These are phyloP conservation scores for Termitomyces sp. DNA, from an alignment of 768 basidiomycete species.

Conservation along the genomic window DNA sequence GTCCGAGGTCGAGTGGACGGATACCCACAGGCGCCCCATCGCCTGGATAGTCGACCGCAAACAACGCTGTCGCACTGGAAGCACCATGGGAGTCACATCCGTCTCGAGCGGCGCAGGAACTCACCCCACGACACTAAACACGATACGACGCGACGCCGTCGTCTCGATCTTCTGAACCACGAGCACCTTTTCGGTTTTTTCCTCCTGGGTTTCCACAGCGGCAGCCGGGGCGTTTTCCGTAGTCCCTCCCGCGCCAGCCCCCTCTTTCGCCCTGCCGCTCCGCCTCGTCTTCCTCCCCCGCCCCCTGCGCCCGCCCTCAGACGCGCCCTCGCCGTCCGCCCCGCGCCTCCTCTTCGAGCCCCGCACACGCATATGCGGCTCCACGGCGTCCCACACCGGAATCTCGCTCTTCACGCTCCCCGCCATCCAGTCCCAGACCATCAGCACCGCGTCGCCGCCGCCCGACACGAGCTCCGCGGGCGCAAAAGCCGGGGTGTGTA, in stretches of 20 bases:
- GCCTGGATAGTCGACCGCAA: constrained; percentile 32
- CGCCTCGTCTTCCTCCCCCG: constrained; percentile 18
- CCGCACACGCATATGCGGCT: constrained; percentile 42
- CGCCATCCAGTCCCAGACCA: constrained; percentile 75
- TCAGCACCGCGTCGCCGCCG: constrained; percentile 77
- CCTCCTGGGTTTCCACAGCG: background rate
- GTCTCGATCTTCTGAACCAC: constrained; percentile 56
- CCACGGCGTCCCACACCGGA: constrained; percentile 38
- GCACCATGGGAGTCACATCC: background rate
- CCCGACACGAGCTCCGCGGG: constrained; percentile 66
- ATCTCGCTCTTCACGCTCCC: constrained; percentile 54
- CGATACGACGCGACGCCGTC: constrained; percentile 33
- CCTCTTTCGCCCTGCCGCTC: constrained; percentile 21
- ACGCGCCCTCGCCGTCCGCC: constrained; percentile 25
- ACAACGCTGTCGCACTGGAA: constrained; percentile 63
- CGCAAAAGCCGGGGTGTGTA: constrained; percentile 56
- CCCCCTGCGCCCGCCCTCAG: constrained; percentile 14
- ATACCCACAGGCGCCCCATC: constrained; percentile 10
- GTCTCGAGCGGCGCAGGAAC: constrained; percentile 14
- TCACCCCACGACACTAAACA: constrained; percentile 76
- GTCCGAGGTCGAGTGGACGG: constrained; percentile 16
- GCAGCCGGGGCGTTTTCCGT: background rate
- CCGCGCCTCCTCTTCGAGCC: constrained; percentile 29
- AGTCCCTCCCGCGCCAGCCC: constrained; percentile 12
- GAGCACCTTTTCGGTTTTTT: constrained; percentile 36